A percentile compares a stretch with the other conserved stretches of the same genome.
Evolutionary conservation across 495 filamentous ascomycete species (phyloP).

Genomic region (Pseudomonodictys pantanalensis): DNA sequence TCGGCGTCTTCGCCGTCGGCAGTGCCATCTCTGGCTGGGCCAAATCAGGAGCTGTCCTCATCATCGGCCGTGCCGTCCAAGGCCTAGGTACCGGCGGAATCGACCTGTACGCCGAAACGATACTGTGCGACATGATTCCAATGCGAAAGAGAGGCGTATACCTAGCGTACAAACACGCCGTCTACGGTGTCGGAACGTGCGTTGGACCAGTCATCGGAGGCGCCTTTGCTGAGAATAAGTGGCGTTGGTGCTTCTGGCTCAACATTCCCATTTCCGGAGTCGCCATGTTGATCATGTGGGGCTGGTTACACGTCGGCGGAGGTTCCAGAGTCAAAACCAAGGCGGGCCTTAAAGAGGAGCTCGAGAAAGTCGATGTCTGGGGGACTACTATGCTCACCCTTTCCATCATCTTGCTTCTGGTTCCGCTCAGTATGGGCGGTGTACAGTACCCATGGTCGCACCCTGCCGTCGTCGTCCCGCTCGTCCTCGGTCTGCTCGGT

Average conservation of each 20-base stretch:
- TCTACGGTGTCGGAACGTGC: constrained; percentile 16
- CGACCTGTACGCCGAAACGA: constrained; percentile 21
- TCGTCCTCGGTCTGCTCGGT: constrained; percentile 12
- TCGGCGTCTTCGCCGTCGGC: constrained; percentile 16
- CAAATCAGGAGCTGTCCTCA: constrained; percentile 5
- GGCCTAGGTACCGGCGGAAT: constrained; percentile 27
- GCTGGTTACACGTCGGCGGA: constrained; percentile 12
- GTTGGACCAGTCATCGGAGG: constrained; percentile 26
- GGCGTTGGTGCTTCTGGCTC: constrained; percentile 31
- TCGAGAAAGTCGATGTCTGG: constrained; percentile 1
- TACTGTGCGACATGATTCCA: constrained; percentile 23
- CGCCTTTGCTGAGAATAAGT: constrained; percentile 22
- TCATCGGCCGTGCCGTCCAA: constrained; percentile 17
- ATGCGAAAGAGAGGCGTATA: constrained; percentile 20
- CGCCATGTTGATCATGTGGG: constrained; percentile 6
- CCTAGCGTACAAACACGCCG: constrained; percentile 14
- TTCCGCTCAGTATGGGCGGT: constrained; percentile 17
- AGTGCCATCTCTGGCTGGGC: constrained; percentile 22
- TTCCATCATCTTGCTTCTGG: constrained; percentile 9
- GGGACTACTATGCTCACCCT: constrained; percentile 12
- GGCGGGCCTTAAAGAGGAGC: not conserved
- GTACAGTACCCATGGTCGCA: constrained; percentile 3
- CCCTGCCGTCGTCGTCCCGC: not conserved
- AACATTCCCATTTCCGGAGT: constrained; percentile 26
- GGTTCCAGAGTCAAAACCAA: constrained; percentile 12